These are phyloP conservation scores for Mycena rebaudengoi DNA, from an alignment of 768 basidiomycete genomes.

Conservation along the genomic window DNA sequence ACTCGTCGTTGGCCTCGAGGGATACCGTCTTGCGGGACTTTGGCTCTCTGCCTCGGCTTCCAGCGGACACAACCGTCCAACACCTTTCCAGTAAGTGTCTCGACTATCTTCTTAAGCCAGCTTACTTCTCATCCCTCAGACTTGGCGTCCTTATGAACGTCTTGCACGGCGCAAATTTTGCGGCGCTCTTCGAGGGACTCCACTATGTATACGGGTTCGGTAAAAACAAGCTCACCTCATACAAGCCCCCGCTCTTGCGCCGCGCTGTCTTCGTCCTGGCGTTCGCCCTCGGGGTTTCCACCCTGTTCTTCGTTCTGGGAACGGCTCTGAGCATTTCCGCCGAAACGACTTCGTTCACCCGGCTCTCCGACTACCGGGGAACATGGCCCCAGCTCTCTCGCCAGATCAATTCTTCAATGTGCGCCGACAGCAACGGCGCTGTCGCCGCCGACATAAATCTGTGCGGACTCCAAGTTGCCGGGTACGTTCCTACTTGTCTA, in stretches of 20 bases:
- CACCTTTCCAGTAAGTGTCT: constrained; percentile 20
- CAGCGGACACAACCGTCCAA: constrained; percentile 21
- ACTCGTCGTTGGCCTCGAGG: background rate
- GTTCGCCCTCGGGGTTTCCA: constrained; percentile 2
- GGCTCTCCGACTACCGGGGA: constrained; percentile 2
- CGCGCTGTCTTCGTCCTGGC: constrained; percentile 10
- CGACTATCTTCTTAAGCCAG: background rate
- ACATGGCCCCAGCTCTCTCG: constrained; percentile 23
- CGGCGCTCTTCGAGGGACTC: constrained; percentile 7
- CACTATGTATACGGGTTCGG: constrained; percentile 9
- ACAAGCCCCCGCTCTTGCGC: constrained; percentile 14
- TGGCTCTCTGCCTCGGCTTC: constrained; percentile 21
- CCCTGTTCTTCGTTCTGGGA: constrained; percentile 3
- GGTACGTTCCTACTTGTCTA: background rate
- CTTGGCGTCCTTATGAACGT: constrained; percentile 18
- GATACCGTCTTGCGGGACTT: constrained; percentile 21
- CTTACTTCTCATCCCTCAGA: background rate
- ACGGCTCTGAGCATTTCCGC: constrained; percentile 9
- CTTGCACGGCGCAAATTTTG: constrained; percentile 15
- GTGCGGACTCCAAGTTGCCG: constrained; percentile 14
- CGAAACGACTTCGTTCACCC: constrained; percentile 3
- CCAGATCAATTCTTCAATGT: constrained; percentile 22
- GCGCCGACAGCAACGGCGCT: constrained; percentile 15
- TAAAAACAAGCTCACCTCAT: constrained; percentile 4
- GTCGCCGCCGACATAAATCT: constrained; percentile 5